Conservation (phyloP, 2,329 filamentous ascomycete genomes). For the Alternaria sp. region DNA sequence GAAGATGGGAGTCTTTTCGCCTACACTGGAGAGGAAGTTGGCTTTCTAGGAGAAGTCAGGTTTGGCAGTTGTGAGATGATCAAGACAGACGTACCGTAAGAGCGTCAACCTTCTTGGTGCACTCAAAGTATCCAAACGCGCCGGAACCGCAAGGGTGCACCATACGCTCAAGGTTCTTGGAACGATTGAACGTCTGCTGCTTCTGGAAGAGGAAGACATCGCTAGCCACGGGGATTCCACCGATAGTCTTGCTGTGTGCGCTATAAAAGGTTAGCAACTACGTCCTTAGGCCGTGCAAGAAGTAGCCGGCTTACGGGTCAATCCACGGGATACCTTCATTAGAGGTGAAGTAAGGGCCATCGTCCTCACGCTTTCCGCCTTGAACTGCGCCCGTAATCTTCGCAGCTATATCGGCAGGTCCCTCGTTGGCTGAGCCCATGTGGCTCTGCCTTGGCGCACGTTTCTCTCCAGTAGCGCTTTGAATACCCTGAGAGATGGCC, state of each 20-base stretch:
- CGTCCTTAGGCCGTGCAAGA: neutral
- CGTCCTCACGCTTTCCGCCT: conserved; percentile 57
- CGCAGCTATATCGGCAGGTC: conserved; percentile 58
- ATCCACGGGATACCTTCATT: conserved; percentile 62
- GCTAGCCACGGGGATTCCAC: conserved; percentile 58
- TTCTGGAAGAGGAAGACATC: conserved; percentile 62
- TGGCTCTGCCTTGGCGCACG: conserved; percentile 48
- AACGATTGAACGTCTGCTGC: conserved; percentile 63
- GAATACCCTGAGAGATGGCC: conserved; percentile 51
- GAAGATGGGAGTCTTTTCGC: conserved; percentile 53
- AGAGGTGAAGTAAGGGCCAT: conserved; percentile 61
- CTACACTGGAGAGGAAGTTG: conserved; percentile 49
- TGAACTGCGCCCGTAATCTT: conserved; percentile 57
- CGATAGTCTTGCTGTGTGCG: conserved; percentile 60
- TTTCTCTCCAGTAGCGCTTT: conserved; percentile 48
- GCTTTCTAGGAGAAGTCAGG: conserved; percentile 38
- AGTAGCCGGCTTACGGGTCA: conserved; percentile 47
- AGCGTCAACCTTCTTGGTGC: conserved; percentile 47
- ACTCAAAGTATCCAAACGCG: conserved; percentile 57
- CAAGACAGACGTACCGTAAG: conserved; percentile 32
- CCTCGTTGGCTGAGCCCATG: conserved; percentile 56
- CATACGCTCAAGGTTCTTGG: conserved; percentile 57
- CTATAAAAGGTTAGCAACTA: conserved; percentile 14
- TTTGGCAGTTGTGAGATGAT: neutral
- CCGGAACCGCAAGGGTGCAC: conserved; percentile 53